Base-by-base conservation (phyloP, 1,139 yeast species). In the Suhomyces choctaworum region DNA sequence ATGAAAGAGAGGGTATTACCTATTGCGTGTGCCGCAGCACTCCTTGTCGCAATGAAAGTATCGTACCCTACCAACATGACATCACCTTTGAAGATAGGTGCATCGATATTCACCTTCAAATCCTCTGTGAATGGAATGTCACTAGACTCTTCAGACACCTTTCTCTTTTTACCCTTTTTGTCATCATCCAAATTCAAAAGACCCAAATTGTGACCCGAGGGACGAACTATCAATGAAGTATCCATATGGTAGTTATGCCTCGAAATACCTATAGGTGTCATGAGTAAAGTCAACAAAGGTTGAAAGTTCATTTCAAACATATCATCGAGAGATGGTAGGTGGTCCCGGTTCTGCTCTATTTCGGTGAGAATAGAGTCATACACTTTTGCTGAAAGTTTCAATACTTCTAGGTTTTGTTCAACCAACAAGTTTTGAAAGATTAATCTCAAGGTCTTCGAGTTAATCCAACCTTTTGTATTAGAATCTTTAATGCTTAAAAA, bases 201-300 rank as follows among this genome's bases (percentile, higher is more conserved):
- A 3, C 68, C 66, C 25, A 78, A 63, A 15, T 72, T 62, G 26
- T 68, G 72, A 1, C 94, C 95, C 4, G 96, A 85, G 1, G 97
- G 95, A 45, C 88, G 78, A 56, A 92, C 67, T 28, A 92, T 76
- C 34, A 81, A 70, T 13, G 72, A 65, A 0, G 88, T 70, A 49
- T 87, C 82, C 96, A 94, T 87, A 29, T 80, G 78, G 60, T 87
- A 92, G 48, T 83, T 85, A 56, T 84, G 87, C 46, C 98, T 80
- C 3, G 96, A 86, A 37, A 89, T 80, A 42, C 99, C 98, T 44
- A 94, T 84, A 4, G 98, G 98, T 0, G 97, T 92, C 83, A 87
- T 82, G 31, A 89, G 58, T 31, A 94, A 68, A 9, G 81, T 75
- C 33, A 88, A 62, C 34, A 88, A 67, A 1, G 95, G 81, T 25